Evolutionary conservation across 139 green algal species (phyloP).

Genomic region (Chlorella sp.): DNA sequence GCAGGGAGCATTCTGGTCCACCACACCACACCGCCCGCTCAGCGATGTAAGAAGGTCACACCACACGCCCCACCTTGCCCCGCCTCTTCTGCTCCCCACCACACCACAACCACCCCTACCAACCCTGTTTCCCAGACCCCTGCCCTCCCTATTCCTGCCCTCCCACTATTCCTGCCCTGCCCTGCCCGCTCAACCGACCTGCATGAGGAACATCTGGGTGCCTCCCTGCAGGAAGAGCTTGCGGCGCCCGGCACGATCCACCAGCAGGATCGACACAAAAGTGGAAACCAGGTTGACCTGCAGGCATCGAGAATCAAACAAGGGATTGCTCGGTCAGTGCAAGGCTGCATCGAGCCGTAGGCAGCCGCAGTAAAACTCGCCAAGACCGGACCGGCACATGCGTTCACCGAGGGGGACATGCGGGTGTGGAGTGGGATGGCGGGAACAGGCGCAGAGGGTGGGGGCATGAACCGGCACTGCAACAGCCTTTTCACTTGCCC

Average conservation of each 20-base stretch:
- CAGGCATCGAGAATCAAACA: not conserved
- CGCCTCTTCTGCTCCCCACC: not conserved
- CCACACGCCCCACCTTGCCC: too few species aligned
- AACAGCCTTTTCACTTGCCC: not conserved
- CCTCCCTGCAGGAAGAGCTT: slow-evolving; percentile 71
- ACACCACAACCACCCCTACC: not conserved
- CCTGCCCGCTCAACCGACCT: slow-evolving; percentile 33
- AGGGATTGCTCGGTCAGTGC: not conserved
- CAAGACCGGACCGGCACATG: not conserved
- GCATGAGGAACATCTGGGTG: slow-evolving; percentile 65
- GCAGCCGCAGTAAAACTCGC: not conserved
- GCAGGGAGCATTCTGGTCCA: not conserved
- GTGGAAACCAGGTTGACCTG: slow-evolving; percentile 62
- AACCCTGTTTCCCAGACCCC: not conserved
- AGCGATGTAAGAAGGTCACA: too few species aligned
- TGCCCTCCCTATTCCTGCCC: not conserved
- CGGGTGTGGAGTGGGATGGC: not conserved
- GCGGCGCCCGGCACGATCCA: slow-evolving; percentile 61
- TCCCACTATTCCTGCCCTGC: not conserved
- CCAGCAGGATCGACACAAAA: slow-evolving; percentile 63
- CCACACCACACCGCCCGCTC: not conserved
- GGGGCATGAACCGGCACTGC: not conserved
- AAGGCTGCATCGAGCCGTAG: not conserved
- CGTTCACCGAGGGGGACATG: not conserved
- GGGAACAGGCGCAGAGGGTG: not conserved